Base-by-base conservation (phyloP, 2,329 filamentous ascomycete genomes). In the Calonectria naviculata region DNA sequence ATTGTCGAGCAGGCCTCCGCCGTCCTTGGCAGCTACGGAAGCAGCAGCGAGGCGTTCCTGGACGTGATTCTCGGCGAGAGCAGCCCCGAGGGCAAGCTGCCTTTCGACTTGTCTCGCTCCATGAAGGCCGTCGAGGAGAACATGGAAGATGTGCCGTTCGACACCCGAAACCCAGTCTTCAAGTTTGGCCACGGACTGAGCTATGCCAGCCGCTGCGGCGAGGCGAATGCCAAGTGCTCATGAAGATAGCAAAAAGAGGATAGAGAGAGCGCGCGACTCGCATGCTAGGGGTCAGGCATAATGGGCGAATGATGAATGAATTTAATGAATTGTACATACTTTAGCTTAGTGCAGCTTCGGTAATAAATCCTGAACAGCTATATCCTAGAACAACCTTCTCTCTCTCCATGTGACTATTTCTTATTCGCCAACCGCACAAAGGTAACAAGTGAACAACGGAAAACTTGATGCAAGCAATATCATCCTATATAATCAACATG, bases 21-120 rank as follows among this genome's bases (percentile, higher is more conserved):
- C 0, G 63, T 86, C 0, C 64, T 85, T 19, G 84, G 76, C 4
- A 85, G 81, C 69, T 86, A 80, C 68, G 84, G 84, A 0, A 82
- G 81, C 29, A 78, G 80, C 12, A 73, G 76, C 0, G 81, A 84
- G 1, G 85, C 85, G 0, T 85, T 86, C 67, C 67, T 87, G 17
- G 85, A 86, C 68, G 79, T 87, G 0, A 60, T 87, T 0, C 84
- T 87, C 62, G 80, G 78, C 0, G 71, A 80, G 1, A 79, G 77
- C 13, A 67, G 80, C 3, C 74, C 74, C 1, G 63, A 73, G 70
- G 75, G 72, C 0, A 71, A 69, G 49, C 62, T 76, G 19, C 74
- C 71, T 81, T 74, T 75, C 46, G 71, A 73, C 15, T 19, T 88
- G 54, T 86, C 86, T 0, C 74, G 83, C 19, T 85, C 83, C 9